Evolutionary conservation across 2,329 filamentous ascomycete genomes (phyloP).

Genomic region (Alternaria rosae): DNA sequence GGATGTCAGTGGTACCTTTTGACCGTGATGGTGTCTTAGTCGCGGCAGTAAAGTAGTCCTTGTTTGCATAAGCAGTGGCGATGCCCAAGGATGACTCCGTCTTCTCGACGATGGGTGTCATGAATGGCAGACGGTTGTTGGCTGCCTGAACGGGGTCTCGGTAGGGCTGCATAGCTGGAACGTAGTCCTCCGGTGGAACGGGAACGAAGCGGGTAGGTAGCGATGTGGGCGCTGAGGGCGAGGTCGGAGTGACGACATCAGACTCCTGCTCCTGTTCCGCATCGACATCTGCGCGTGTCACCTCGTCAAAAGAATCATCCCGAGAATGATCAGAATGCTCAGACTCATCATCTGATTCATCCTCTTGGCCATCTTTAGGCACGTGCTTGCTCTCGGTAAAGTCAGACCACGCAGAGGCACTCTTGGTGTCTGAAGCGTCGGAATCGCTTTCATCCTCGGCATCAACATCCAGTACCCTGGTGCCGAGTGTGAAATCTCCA

Average conservation of each 20-base stretch:
- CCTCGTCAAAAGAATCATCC: conserved; percentile 47
- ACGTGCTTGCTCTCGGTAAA: conserved; percentile 79
- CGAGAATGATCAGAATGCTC: conserved; percentile 42
- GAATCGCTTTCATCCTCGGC: conserved; percentile 40
- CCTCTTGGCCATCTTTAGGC: conserved; percentile 52
- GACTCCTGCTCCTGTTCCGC: conserved; percentile 41
- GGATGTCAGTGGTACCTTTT: conserved; percentile 48
- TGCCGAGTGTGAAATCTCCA: conserved; percentile 58
- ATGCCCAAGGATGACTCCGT: conserved; percentile 84
- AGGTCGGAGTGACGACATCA: conserved; percentile 58
- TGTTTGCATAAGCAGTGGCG: conserved; percentile 55
- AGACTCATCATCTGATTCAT: conserved; percentile 49
- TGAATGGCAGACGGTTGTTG: conserved; percentile 93
- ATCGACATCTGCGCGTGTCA: conserved; percentile 37
- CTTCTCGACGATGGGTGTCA: conserved; percentile 97
- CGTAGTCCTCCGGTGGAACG: conserved; percentile 84
- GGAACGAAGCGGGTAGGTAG: conserved; percentile 73
- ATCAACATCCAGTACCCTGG: conserved; percentile 55
- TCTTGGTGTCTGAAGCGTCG: conserved; percentile 50
- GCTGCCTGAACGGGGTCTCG: conserved; percentile 80
- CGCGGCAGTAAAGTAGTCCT: conserved; percentile 71
- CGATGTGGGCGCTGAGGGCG: conserved; percentile 46
- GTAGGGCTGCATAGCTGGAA: conserved; percentile 79
- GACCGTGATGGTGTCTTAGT: conserved; percentile 83
- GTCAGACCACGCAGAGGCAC: conserved; percentile 85